A percentile compares a stretch with the other conserved stretches of the same genome.
These are phyloP conservation scores for Aspergillus texensis DNA, from an alignment of 2,329 filamentous ascomycete species.

Conservation along the genomic window DNA sequence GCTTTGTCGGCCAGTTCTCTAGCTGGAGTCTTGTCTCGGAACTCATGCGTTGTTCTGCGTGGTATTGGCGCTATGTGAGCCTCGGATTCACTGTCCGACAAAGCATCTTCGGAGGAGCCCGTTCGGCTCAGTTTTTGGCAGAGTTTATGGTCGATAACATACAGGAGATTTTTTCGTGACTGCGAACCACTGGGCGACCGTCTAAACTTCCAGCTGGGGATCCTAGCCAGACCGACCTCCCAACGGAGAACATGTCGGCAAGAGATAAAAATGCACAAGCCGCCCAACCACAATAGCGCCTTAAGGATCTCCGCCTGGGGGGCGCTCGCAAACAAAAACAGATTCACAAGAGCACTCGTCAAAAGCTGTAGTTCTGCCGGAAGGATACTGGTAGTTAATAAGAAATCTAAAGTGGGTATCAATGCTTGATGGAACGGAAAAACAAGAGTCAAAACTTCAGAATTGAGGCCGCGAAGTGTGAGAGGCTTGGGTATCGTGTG, in stretches of 20 bases:
- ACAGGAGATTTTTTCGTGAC: slow-evolving; percentile 42
- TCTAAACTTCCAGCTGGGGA: slow-evolving; percentile 88
- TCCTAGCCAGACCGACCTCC: slow-evolving; percentile 82
- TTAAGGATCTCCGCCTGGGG: slow-evolving; percentile 86
- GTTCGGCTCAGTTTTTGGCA: slow-evolving; percentile 53
- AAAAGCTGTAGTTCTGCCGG: slow-evolving; percentile 86
- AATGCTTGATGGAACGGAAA: slow-evolving; percentile 84
- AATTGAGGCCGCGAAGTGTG: slow-evolving; percentile 45
- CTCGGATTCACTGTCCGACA: slow-evolving; percentile 42
- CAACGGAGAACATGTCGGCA: slow-evolving; percentile 77
- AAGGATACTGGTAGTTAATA: slow-evolving; percentile 87
- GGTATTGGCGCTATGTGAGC: slow-evolving; percentile 34
- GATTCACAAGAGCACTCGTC: slow-evolving; percentile 78
- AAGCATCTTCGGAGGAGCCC: slow-evolving; percentile 37
- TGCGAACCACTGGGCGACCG: slow-evolving; percentile 50
- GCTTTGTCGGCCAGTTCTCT: slow-evolving; percentile 27
- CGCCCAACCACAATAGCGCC: slow-evolving; percentile 81
- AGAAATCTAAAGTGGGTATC: slow-evolving; percentile 70
- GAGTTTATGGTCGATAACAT: slow-evolving; percentile 47
- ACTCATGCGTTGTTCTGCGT: slow-evolving; percentile 32
- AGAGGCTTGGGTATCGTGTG: slow-evolving; percentile 38
- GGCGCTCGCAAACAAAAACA: slow-evolving; percentile 75
- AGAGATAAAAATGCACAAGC: slow-evolving; percentile 71
- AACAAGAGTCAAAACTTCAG: slow-evolving; percentile 65
- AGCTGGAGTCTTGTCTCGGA: slow-evolving; percentile 17